A percentile compares a stretch with the other conserved stretches of the same genome.
Conservation (phyloP, 1,139 yeast species). For the Kodamaea derodonti region DNA sequence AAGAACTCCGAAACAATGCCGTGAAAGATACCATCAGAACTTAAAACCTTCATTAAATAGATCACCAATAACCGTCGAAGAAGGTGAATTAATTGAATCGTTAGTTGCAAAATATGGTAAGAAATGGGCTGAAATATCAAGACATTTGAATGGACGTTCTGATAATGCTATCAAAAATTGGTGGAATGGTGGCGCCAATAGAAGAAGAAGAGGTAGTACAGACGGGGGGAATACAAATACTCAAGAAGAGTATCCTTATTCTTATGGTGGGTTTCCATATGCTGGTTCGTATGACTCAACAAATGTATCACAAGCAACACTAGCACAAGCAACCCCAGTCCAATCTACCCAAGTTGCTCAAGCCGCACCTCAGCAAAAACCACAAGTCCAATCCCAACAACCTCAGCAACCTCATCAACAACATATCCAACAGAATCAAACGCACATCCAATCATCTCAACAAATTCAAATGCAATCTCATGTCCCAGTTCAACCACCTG, state of each 20-base stretch:
- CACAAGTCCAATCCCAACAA: not conserved
- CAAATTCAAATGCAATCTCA: not conserved
- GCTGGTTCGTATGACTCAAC: constrained; percentile 2
- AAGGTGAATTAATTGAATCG: constrained; percentile 76
- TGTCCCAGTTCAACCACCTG: not conserved
- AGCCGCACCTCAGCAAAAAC: not conserved
- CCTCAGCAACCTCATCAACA: not conserved
- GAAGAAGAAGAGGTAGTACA: constrained; percentile 47
- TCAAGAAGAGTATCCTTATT: not conserved
- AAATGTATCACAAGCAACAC: not conserved
- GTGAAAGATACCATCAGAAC: constrained; percentile 91
- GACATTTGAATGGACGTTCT: constrained; percentile 80
- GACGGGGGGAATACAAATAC: not conserved
- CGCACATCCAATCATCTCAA: not conserved
- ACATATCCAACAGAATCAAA: not conserved
- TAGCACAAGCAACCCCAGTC: not conserved
- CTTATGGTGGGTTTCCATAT: not conserved
- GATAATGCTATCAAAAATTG: constrained; percentile 93
- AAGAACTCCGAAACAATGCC: constrained; percentile 87
- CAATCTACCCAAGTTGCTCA: not conserved
- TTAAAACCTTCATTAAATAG: constrained; percentile 80
- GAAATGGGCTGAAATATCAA: constrained; percentile 91
- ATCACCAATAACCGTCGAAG: constrained; percentile 79
- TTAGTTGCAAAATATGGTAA: constrained; percentile 79
- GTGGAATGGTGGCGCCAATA: constrained; percentile 94